A percentile compares a stretch with the other conserved stretches of the same genome.
Evolutionary conservation across 345 rosid genomes (phyloP).

Genomic region (Populus euphratica): DNA sequence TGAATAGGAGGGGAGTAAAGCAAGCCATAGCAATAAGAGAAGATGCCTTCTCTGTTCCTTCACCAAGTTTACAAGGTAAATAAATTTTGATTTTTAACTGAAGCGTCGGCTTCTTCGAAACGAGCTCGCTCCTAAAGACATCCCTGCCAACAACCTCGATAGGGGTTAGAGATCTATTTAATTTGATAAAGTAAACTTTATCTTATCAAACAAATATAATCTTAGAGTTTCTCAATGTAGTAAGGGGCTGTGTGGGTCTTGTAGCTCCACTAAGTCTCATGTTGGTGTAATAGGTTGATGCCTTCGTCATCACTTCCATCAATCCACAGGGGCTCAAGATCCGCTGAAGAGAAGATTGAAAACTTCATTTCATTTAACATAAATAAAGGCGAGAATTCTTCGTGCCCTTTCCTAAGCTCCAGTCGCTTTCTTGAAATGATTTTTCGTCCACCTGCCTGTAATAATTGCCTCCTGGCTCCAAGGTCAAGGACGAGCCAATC

Average conservation of each 20-base stretch:
- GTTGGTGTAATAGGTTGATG: background rate
- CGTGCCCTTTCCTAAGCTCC: no score
- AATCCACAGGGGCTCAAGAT: background rate
- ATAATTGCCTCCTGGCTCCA: no score
- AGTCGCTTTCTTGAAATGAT: no score
- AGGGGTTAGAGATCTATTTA: slow-evolving; percentile 6
- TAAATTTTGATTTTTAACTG: background rate
- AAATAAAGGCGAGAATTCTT: no score
- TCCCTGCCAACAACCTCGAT: slow-evolving; percentile 26
- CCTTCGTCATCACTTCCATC: background rate
- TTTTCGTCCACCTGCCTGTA: no score
- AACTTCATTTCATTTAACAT: background rate
- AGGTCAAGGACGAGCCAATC: no score
- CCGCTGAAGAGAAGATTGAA: background rate
- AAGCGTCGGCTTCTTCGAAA: slow-evolving; percentile 27
- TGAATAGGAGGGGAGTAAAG: background rate
- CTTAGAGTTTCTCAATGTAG: background rate
- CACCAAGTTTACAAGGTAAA: background rate
- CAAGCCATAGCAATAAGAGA: slow-evolving; percentile 5
- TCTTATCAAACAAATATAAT: background rate
- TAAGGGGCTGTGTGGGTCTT: background rate
- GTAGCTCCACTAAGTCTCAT: background rate
- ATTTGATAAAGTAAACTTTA: slow-evolving; percentile 6
- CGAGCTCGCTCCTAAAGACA: slow-evolving; percentile 16
- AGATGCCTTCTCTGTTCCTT: slow-evolving; percentile 26